Evolutionary conservation across 2,329 filamentous ascomycete genomes (phyloP), one percentile per base, ranked within the genome.

Genomic region (Beauveria varroae): DNA sequence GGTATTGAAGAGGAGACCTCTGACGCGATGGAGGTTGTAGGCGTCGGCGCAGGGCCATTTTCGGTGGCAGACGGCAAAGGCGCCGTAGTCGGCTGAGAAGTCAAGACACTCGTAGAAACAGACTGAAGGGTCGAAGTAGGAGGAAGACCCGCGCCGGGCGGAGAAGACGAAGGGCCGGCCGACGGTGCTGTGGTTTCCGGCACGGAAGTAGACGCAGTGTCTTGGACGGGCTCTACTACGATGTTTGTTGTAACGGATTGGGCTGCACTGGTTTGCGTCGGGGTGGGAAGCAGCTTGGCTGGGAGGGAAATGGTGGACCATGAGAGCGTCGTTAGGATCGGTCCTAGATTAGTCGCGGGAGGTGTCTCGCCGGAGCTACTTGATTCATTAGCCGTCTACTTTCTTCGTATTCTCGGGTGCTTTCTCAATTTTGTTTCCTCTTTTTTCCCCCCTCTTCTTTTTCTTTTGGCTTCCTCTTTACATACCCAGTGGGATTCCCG

Each of bases 341-440:
- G 34, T 37, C 34, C 34, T 37, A 37, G 34, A 68, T 61, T 6
- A 10, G 51, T 46, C 1, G 44, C 41, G 18, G 68, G 63, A 53
- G 50, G 14, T 40, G 28, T 40, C 18, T 30, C 28, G 22, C 8
- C 26, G 34, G 37, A 28, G 65, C 66, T 40, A 60, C 66, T 64
- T 67, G 24, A 22, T 9, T 16, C 3, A 37, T 50, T 16, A 14
- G 46, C 46, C 22, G 22, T 26, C 24, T 50, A 18, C 14, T n/a
- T 50, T 2, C 1, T 30, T 14, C 3, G 43, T 10, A 34, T 28
- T 18, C 9, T 9, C 37, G 5, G 46, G 34, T 37, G 20, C 26
- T 30, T 7, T 9, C 9, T 12, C 10, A 4, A 34, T 34, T 16
- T 30, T 14, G 14, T n/a, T 30, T 50, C 6, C 20, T 49, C n/a